phyloP scores from a whole-genome alignment of 2,329 filamentous ascomycete genomes.

The Ceratocystis diversiconidia region DNA sequence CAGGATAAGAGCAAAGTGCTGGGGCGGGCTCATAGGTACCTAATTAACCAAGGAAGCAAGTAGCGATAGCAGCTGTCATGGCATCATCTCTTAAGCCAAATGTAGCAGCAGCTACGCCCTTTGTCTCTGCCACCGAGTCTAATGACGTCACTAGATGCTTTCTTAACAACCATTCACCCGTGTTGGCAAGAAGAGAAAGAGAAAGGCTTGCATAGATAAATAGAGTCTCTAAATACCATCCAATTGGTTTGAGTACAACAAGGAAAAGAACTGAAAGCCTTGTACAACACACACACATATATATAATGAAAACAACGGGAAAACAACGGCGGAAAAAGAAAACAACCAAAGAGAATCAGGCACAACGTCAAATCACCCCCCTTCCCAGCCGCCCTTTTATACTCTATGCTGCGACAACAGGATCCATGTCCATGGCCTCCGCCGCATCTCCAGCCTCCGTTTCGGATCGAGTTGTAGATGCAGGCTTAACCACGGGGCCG shows the following conservation, averaged over 20 bases:
- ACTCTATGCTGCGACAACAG: not conserved
- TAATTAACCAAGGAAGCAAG: too few relatives aligned
- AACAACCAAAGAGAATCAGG: not conserved
- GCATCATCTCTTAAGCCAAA: too few relatives aligned
- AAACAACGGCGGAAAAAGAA: not conserved
- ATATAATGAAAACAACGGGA: not conserved
- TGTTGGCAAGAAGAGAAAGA: too few relatives aligned
- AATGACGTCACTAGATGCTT: not conserved
- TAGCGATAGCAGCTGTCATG: too few relatives aligned
- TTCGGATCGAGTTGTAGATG: not conserved
- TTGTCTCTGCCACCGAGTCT: not conserved
- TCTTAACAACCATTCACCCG: too few relatives aligned
- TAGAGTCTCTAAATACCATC: too few relatives aligned
- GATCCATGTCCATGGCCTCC: conserved; percentile 10
- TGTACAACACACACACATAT: not conserved
- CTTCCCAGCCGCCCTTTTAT: not conserved
- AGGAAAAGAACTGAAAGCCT: too few relatives aligned
- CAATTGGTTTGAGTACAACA: too few relatives aligned
- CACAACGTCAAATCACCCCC: not conserved
- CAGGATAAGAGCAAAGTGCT: too few relatives aligned
- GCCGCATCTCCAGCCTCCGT: not conserved
- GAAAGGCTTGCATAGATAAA: too few relatives aligned
- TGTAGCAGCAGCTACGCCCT: too few relatives aligned
- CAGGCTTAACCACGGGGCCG: not conserved
- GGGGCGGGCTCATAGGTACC: too few relatives aligned